Evolutionary conservation across 169 alveolate species (phyloP).

Genomic region (Cryptosporidium sp.): DNA sequence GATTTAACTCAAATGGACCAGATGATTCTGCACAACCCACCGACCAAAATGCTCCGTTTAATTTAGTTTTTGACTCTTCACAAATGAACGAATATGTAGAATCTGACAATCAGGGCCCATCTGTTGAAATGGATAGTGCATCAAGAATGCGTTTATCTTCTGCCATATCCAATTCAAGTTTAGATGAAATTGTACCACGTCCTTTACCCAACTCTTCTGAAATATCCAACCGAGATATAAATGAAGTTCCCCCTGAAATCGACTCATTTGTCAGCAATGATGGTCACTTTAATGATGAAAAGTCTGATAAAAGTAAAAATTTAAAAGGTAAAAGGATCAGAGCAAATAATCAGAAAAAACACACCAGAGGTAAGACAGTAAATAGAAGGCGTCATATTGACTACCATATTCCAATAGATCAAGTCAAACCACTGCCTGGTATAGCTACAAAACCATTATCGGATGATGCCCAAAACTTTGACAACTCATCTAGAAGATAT

Average conservation of each 20-base stretch:
- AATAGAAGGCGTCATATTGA: constrained; percentile 55
- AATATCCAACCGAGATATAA: not conserved
- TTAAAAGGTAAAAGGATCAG: not conserved
- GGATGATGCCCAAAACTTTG: not conserved
- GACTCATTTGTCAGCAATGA: not conserved
- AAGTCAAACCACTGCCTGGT: constrained; percentile 50
- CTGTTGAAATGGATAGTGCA: not conserved
- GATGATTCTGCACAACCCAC: not conserved
- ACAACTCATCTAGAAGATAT: constrained; percentile 32
- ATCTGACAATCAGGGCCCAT: not conserved
- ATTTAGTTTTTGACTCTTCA: not conserved
- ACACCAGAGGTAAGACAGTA: not conserved
- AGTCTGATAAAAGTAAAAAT: not conserved
- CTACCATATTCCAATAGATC: constrained; percentile 68
- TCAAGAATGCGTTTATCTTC: not conserved
- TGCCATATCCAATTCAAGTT: constrained; percentile 17
- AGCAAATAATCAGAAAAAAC: not conserved
- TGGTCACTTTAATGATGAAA: not conserved
- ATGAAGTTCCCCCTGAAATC: not conserved
- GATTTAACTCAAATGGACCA: not conserved
- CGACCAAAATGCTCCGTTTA: not conserved
- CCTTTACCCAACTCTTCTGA: constrained; percentile 20
- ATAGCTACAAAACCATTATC: not conserved
- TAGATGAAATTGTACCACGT: constrained; percentile 45
- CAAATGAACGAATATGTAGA: not conserved